Evolutionary conservation across 768 basidiomycete genomes (phyloP).

Genomic region (Boletus rex-veris): DNA sequence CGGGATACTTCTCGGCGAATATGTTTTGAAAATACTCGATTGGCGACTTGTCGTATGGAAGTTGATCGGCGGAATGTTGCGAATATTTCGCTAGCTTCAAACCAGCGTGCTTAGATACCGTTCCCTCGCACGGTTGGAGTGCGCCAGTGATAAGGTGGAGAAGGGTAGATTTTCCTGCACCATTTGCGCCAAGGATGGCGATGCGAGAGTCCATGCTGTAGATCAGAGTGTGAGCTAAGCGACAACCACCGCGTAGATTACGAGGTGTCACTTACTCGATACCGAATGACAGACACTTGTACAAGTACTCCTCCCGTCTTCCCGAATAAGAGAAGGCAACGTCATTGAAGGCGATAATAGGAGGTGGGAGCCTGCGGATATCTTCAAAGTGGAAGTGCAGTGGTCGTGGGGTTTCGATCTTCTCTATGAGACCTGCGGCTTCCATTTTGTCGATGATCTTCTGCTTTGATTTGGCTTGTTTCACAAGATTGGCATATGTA

Average conservation of each 20-base stretch:
- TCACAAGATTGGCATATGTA: conserved; percentile 98
- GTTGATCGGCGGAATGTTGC: conserved; percentile 97
- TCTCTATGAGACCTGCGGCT: conserved; percentile 94
- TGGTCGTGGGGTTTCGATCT: conserved; percentile 69
- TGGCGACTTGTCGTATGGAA: conserved; percentile 88
- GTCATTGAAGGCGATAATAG: conserved; percentile 93
- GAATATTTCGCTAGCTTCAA: conserved; percentile 98
- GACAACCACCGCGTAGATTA: conserved; percentile 2
- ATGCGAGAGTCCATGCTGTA: conserved; percentile 88
- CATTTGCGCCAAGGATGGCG: conserved; percentile 95
- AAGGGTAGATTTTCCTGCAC: conserved; percentile 90
- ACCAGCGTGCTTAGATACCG: conserved; percentile 80
- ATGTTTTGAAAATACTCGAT: conserved; percentile 89
- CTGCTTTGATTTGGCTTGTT: conserved; percentile 98
- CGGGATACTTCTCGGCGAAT: conserved; percentile 83
- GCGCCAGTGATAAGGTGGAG: conserved; percentile 84
- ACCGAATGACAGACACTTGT: conserved; percentile 90
- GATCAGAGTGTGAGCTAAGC: conserved; percentile 3
- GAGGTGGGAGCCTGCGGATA: conserved; percentile 87
- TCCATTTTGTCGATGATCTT: conserved; percentile 99
- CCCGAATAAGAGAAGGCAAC: conserved; percentile 97
- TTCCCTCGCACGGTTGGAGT: conserved; percentile 79
- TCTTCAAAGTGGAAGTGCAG: conserved; percentile 97
- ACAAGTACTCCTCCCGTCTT: conserved; percentile 82
- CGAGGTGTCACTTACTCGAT: conserved; percentile 71